Percentiles rank a stretch among this genome's conserved stretches.
phyloP scores from a whole-genome alignment of 495 filamentous ascomycete species.

The Aeminium ludgeri region DNA sequence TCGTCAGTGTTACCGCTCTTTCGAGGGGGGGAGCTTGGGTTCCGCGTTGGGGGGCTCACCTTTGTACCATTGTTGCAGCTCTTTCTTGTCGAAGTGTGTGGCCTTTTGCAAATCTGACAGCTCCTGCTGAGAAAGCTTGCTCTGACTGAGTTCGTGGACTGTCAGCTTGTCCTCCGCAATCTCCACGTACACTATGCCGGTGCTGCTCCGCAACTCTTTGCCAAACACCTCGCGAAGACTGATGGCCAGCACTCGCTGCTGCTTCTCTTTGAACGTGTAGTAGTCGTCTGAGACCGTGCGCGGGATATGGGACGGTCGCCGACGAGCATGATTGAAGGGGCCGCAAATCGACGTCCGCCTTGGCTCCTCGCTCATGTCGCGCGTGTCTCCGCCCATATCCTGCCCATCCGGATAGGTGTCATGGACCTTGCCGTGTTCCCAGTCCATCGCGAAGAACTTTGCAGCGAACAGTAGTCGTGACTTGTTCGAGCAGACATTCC shows the following conservation, averaged over 20 bases:
- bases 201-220: slow-evolving; percentile 5
- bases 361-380: too few relatives aligned
- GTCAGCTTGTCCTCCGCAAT: slow-evolving; percentile 12
- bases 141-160: slow-evolving; percentile 22
- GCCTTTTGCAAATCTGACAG: slow-evolving; percentile 86
- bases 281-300: slow-evolving; percentile 10
- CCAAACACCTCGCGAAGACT: slow-evolving; percentile 5
- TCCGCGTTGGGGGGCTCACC: slow-evolving; percentile 34
- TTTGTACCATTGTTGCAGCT: slow-evolving; percentile 99
- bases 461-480: neutral
- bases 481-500: neutral
- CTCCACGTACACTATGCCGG: slow-evolving; percentile 3
- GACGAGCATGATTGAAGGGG: slow-evolving; percentile 9
- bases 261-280: slow-evolving; percentile 11
- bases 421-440: slow-evolving; percentile 2
- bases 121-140: slow-evolving; percentile 86
- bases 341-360: slow-evolving; percentile 1
- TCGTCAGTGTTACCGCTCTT: too few relatives aligned
- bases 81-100: slow-evolving; percentile 99
- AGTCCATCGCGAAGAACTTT: neutral
- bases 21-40: too few relatives aligned
- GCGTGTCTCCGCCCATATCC: neutral
- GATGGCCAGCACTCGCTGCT: slow-evolving; percentile 3
- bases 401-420: slow-evolving; percentile 8
- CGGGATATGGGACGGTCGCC: slow-evolving; percentile 12